Base-by-base conservation (phyloP, 352 stramenopile genomes). In the Saprolegnia diclina region DNA sequence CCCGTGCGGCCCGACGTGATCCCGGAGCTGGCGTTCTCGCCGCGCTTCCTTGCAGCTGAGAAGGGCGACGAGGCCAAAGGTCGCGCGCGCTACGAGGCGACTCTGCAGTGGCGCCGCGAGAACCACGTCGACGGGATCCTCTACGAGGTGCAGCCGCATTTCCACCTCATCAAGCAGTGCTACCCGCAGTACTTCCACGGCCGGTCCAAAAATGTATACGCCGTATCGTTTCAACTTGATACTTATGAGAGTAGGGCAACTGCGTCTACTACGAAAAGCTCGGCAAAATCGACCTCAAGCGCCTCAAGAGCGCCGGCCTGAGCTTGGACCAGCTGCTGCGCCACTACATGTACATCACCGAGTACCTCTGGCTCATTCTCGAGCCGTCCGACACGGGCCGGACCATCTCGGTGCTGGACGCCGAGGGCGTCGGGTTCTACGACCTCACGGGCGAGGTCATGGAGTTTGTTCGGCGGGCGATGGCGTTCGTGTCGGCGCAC, bases 321-420 rank as follows among this genome's bases (percentile, higher is more conserved):
- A 91, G 87, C 32, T 92, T 97, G 54, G 88, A 96, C 71, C 79
- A 95, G 40, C 69, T 97, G 53, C 65, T 96, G 70, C 79, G 80
- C 62, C 89, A 97, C 74, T 97, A 97, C 79, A 92, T 96, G 73
- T 97, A 94, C 77, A 92, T 96, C 71, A 96, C 89, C 45, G 89
- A 97, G 77, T 97, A 95, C 67, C 72, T 96, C 18, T 97, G 88
- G 88, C 76, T 81, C 46, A 81, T 89, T 21, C 83, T 95, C 29
- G 87, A 95, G 56, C 87, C 87, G 21, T 79, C 67, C 65, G 85
- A 93, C 59, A 77, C 77, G 1, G 82, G 81, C 4, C 77, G 85
- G 14, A 94, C 85, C 1, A 83, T 96, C 24, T 94, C 86, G 1
- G 87, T 96, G 24, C 77, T 96, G 35, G 86, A 94, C 66, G 83